Conservation (phyloP, 345 rosid genomes). For the Citrus australasica region DNA sequence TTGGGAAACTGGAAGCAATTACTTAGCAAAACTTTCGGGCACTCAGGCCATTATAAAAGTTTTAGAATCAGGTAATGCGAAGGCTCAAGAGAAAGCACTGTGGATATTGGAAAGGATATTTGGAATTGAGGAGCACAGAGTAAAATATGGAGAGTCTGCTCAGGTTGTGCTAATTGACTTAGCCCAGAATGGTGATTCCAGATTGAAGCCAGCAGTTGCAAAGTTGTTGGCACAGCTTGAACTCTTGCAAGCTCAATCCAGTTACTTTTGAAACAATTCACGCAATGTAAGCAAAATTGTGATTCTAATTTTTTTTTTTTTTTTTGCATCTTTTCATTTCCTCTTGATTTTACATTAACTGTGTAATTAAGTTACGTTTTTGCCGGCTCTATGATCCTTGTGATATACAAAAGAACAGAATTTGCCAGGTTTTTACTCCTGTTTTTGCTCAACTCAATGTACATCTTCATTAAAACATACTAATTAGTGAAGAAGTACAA, state of each 20-base stretch:
- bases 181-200: conserved; percentile 49
- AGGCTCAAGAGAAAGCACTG: conserved; percentile 55
- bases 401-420: background rate
- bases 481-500: background rate
- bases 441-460: background rate
- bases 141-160: conserved; percentile 40
- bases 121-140: conserved; percentile 39
- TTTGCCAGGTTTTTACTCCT: background rate
- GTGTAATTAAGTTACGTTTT: background rate
- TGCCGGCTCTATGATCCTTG: background rate
- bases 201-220: conserved; percentile 40
- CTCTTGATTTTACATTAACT: background rate
- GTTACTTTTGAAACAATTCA: conserved; percentile 43
- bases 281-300: background rate
- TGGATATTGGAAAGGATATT: conserved; percentile 56
- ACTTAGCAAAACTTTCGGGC: conserved; percentile 33
- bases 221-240: conserved; percentile 55
- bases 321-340: background rate
- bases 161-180: conserved; percentile 54
- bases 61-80: conserved; percentile 34
- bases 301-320: background rate
- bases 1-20: conserved; percentile 56
- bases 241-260: conserved; percentile 53
- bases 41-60: conserved; percentile 42
- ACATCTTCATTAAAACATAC: background rate